Evolutionary conservation across 2,329 filamentous ascomycete genomes (phyloP).

Genomic region (Colletotrichum lupini): DNA sequence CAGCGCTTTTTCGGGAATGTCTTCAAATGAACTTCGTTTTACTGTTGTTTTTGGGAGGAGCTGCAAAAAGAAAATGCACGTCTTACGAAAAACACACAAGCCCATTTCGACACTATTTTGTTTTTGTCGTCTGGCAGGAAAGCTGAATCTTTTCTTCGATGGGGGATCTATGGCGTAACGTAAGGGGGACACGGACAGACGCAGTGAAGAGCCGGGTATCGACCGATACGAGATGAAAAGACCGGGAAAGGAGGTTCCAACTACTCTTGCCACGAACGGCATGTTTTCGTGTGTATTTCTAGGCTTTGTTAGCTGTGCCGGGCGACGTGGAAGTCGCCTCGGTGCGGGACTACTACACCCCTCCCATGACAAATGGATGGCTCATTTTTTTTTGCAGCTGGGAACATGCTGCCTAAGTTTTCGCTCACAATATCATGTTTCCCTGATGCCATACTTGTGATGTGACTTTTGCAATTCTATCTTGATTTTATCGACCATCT

Average conservation of each 20-base stretch:
- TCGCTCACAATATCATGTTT: not conserved
- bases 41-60: not conserved
- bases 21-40: not conserved
- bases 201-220: not conserved
- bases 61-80: slow-evolving; percentile 11
- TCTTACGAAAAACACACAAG: not conserved
- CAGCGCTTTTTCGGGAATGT: slow-evolving; percentile 10
- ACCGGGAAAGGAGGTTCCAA: not conserved
- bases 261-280: slow-evolving; percentile 8
- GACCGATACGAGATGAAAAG: slow-evolving; percentile 12
- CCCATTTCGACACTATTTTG: not conserved
- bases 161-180: slow-evolving; percentile 17
- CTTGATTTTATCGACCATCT: not conserved
- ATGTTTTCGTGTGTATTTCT: slow-evolving; percentile 30
- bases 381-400: slow-evolving; percentile 2
- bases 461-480: not conserved
- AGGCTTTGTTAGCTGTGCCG: slow-evolving; percentile 8
- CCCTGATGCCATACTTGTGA: not conserved
- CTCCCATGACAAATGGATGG: slow-evolving; percentile 29
- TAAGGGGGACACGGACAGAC: slow-evolving; percentile 2
- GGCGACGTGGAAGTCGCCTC: not conserved
- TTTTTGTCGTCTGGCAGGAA: not conserved
- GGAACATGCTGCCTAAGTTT: slow-evolving; percentile 7
- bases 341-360: slow-evolving; percentile 9
- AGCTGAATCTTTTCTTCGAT: slow-evolving; percentile 7